These are phyloP conservation scores for Blastocrithidia nonstop DNA, from an alignment of 208 protist species.

Conservation along the genomic window DNA sequence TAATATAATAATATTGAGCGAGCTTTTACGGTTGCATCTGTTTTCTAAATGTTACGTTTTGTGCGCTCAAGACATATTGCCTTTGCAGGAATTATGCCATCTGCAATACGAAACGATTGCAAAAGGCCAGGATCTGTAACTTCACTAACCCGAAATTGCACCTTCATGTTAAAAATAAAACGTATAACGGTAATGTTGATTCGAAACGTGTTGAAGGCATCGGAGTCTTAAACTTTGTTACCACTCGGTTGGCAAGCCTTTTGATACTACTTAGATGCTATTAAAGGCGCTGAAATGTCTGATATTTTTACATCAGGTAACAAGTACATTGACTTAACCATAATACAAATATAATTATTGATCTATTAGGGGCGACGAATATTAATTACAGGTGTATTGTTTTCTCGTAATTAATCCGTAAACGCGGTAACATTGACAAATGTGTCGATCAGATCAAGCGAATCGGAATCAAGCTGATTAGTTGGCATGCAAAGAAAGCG, in stretches of 20 bases:
- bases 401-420: slow-evolving; percentile 47
- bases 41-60: slow-evolving; percentile 56
- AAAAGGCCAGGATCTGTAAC: slow-evolving; percentile 48
- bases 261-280: slow-evolving; percentile 67
- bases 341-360: slow-evolving; percentile 54
- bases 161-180: slow-evolving; percentile 72
- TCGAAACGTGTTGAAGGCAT: slow-evolving; percentile 61
- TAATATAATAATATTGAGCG: slow-evolving; percentile 79
- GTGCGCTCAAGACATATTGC: slow-evolving; percentile 77
- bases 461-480: slow-evolving; percentile 19
- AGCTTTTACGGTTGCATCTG: slow-evolving; percentile 78
- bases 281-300: slow-evolving; percentile 38
- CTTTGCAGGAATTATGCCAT: slow-evolving; percentile 67
- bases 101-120: slow-evolving; percentile 20
- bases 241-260: slow-evolving; percentile 57
- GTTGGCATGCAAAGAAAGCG: slow-evolving; percentile 52
- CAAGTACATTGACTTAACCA: slow-evolving; percentile 83
- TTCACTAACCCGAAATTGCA: slow-evolving; percentile 77
- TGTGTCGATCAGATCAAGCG: slow-evolving; percentile 30
- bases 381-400: slow-evolving; percentile 69
- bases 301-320: slow-evolving; percentile 41
- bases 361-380: slow-evolving; percentile 26
- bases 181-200: slow-evolving; percentile 49
- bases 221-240: slow-evolving; percentile 44
- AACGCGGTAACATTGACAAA: slow-evolving; percentile 70